Evolutionary conservation across 2,329 filamentous ascomycete species (phyloP), one percentile per base, ranked within the genome.

Genomic region (Diplodia seriata): DNA sequence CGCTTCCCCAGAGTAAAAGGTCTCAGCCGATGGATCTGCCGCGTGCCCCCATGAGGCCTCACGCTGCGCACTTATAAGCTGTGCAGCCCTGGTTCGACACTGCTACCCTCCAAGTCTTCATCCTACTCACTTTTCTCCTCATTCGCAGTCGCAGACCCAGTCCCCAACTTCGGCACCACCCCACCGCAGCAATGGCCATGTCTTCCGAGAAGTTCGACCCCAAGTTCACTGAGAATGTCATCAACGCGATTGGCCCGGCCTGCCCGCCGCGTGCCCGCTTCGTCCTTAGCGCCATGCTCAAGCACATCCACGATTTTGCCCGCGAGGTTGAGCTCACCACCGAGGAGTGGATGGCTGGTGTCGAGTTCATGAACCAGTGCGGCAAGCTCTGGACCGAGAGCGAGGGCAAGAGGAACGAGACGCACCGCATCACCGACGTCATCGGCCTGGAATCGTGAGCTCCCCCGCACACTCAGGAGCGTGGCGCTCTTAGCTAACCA

Each of bases 251-350:
- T 83, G 88, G 90, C 66, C 88, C 90, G 73, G 88, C 91, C 73
- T 87, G 87, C n/a, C 82, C 85, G 64, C 86, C 90, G 67, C 85
- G 91, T 69, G 85, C 88, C 73, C 85, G 89, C 68, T 82, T 87
- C 71, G 83, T 93, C 73, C 81, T 93, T 74, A 78, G 83, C 69
- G 83, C 85, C 29, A 79, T 93, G 73, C 88, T 93, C 79, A 83
- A 81, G 61, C 90, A 93, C 81, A 84, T 94, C 69, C 91, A 94
- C 82, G 90, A 93, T 80, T 93, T 93, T 77, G 86, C 88, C 68
- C 88, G 91, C 68, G 91, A 94, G 75, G 87, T 91, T 71, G 90
- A 93, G 80, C 86, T 94, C 61, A 92, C 88, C 26, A 84, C 87
- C 43, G 90, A 91, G 66, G 91, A 94, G 80, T 93, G 91, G 91